These are phyloP conservation scores for Xerocomus amazonicus DNA, from an alignment of 1,284 basidiomycete genomes.

Conservation along the genomic window DNA sequence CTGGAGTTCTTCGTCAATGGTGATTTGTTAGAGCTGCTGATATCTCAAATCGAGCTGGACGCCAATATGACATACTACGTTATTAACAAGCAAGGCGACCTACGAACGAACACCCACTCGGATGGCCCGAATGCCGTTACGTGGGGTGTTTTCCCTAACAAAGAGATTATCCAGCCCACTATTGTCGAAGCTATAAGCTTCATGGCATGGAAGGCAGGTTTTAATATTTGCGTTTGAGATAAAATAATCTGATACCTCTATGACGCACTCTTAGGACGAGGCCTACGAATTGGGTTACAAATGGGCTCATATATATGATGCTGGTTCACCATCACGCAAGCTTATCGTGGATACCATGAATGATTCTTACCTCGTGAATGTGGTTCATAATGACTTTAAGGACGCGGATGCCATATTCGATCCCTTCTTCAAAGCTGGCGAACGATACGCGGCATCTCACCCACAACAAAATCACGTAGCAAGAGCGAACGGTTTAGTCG, in stretches of 20 bases:
- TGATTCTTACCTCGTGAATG: conserved; percentile 86
- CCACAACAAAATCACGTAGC: conserved; percentile 20
- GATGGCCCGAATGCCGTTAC: conserved; percentile 98
- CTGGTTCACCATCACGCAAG: conserved; percentile 69
- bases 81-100: conserved; percentile 88
- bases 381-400: conserved; percentile 97
- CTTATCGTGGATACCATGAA: conserved; percentile 82
- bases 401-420: conserved; percentile 81
- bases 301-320: conserved; percentile 90
- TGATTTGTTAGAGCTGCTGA: conserved; percentile 67
- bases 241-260: not conserved
- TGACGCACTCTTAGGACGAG: conserved; percentile 65
- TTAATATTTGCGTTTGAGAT: not conserved
- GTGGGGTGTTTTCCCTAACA: conserved; percentile 98
- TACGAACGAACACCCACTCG: conserved; percentile 88
- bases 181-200: conserved; percentile 97
- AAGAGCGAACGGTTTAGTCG: conserved; percentile 33
- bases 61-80: conserved; percentile 95
- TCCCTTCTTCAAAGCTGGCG: conserved; percentile 77
- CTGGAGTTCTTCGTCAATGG: conserved; percentile 94
- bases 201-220: conserved; percentile 88
- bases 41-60: conserved; percentile 85
- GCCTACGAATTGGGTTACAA: conserved; percentile 93
- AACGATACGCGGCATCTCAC: conserved; percentile 49
- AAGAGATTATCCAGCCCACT: conserved; percentile 97